These are phyloP conservation scores for Fragilaria radians DNA, from an alignment of 108 stramenopile genomes.

Conservation along the genomic window DNA sequence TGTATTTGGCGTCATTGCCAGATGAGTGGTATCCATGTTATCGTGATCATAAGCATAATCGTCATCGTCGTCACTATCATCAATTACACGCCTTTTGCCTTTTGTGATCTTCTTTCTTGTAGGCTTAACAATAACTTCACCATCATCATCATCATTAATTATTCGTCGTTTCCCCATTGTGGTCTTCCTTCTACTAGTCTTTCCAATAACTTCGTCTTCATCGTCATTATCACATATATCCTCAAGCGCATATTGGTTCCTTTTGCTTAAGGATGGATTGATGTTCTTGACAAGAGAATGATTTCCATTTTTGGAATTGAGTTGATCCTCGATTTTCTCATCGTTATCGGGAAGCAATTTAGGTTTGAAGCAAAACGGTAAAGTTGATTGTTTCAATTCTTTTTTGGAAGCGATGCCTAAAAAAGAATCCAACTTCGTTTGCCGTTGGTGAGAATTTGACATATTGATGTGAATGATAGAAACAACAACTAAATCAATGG, in stretches of 20 bases:
- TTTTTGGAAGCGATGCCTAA: no score
- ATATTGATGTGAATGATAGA: no score
- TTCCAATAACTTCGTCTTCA: constrained; percentile 15
- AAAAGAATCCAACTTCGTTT: no score
- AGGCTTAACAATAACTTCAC: background rate
- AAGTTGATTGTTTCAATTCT: background rate
- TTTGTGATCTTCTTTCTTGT: background rate
- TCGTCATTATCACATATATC: constrained; percentile 12
- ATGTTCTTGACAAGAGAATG: no score
- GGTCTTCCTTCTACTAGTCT: background rate
- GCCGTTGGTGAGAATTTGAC: no score
- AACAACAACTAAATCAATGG: no score
- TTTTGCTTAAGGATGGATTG: background rate
- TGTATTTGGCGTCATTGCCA: constrained; percentile 10
- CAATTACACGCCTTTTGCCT: background rate
- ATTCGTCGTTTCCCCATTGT: constrained; percentile 2
- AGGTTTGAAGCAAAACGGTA: background rate
- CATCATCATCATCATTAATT: constrained; percentile 13
- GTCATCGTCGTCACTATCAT: constrained; percentile 28
- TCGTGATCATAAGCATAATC: constrained; percentile 13
- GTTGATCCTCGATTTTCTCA: background rate
- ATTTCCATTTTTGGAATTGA: constrained; percentile 12
- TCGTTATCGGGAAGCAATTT: background rate
- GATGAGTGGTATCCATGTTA: background rate
- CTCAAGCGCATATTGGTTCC: constrained; percentile 1